A percentile compares a stretch with the other conserved stretches of the same genome.
These are phyloP conservation scores for Croton laevigatus DNA, from an alignment of 441 rosid species.

Conservation along the genomic window DNA sequence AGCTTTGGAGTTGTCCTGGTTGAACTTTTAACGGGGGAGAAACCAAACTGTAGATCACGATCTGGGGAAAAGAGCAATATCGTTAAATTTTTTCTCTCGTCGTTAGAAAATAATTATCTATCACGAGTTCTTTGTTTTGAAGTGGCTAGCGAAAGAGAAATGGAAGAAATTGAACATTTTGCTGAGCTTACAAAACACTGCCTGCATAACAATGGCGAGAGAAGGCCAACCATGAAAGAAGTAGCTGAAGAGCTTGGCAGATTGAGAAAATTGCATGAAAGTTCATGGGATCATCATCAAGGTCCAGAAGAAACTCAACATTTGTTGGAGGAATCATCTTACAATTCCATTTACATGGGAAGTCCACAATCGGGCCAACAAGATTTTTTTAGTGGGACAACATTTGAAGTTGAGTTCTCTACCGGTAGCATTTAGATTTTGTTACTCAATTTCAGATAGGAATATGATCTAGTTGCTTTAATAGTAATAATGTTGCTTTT, in stretches of 20 bases:
- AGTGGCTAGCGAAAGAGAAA: too few species aligned
- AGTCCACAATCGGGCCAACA: too few species aligned
- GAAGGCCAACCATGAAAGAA: constrained; percentile 32
- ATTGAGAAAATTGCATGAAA: constrained; percentile 14
- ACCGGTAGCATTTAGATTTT: too few species aligned
- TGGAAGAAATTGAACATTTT: constrained; percentile 29
- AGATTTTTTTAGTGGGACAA: too few species aligned
- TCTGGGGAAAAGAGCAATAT: constrained; percentile 20
- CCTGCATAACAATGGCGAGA: constrained; percentile 6
- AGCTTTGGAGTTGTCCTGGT: constrained; percentile 37
- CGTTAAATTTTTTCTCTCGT: constrained; percentile 17
- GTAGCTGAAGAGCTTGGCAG: constrained; percentile 29
- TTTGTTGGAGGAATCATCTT: constrained; percentile 8
- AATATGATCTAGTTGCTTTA: too few species aligned
- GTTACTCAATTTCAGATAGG: too few species aligned
- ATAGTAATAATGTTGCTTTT: too few species aligned
- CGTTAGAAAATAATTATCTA: constrained; percentile 10
- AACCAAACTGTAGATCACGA: constrained; percentile 14
- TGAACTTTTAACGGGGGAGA: constrained; percentile 30
- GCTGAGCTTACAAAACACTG: constrained; percentile 26
- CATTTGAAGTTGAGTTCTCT: too few species aligned
- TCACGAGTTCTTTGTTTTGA: constrained; percentile 25
- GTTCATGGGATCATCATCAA: background rate
- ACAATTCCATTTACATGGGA: background rate
- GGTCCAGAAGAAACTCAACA: constrained; percentile 13